Evolutionary conservation across 2,329 filamentous ascomycete species (phyloP), one percentile per base, ranked within the genome.

Genomic region (Hypomyces perniciosus): DNA sequence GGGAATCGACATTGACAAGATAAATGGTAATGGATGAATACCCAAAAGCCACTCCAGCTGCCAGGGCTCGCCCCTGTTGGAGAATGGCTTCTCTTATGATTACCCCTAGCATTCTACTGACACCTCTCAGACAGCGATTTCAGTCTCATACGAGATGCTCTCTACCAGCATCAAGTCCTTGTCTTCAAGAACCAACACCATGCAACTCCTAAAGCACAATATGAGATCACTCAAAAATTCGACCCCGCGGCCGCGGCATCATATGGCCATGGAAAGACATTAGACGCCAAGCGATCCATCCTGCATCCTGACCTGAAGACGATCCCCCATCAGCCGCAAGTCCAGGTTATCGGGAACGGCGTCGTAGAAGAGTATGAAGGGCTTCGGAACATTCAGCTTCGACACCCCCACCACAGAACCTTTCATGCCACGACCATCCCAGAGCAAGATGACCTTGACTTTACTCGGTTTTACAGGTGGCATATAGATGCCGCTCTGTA

Each of bases 241-340:
- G 88, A 91, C 59, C 86, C 86, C 0, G 61, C 72, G 3, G 78
- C 79, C 5, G 75, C 77, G 1, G 75, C 75, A 10, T 77, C 76
- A 10, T 91, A 91, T 66, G 87, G 87, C 12, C 87, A 90, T 63
- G 87, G 86, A 62, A 88, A 86, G 68, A 87, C 85, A 0, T 72
- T 88, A 44, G 85, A 89, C 59, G 71, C 72, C 28, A 77, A 77
- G 64, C 78, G 75, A 45, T 79, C 74, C 50, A 82, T 91, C 59
- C 76, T 91, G 13, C 86, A 90, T 62, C 87, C 87, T 0, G 88
- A 91, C 59, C 75, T 91, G 13, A 90, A 90, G 71, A 90, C 87
- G 0, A 81, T 91, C 39, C 86, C 87, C 0, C 83, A 88, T 59
- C 87, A 91, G 64, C 85, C 87, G 0, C 86, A 91, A 55, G 67